Evolutionary conservation across 306 rosid genomes (phyloP).

Genomic region (Mimosa pudica): DNA sequence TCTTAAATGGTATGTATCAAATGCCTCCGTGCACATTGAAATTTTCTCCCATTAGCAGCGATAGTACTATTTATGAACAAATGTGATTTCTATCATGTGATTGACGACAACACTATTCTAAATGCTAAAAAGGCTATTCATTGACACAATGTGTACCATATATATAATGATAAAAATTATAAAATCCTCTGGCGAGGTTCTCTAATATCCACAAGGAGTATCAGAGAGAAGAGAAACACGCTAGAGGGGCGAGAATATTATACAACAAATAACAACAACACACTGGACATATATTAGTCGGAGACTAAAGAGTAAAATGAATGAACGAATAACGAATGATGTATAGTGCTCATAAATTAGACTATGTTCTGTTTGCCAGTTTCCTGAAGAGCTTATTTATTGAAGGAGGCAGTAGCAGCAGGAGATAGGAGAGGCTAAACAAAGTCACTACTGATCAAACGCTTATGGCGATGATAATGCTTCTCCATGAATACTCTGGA

Average conservation of each 20-base stretch:
- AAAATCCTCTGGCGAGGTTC: background rate
- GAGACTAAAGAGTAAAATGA: constrained; percentile 4
- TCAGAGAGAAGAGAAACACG: background rate
- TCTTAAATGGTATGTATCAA: background rate
- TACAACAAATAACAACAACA: background rate
- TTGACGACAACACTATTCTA: background rate
- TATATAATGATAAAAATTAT: background rate
- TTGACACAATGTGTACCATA: background rate
- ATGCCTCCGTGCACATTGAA: background rate
- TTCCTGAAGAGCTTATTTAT: too few species aligned
- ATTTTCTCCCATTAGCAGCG: background rate
- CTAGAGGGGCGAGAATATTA: background rate
- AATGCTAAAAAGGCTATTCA: background rate
- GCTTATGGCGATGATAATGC: constrained; percentile 84
- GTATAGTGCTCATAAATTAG: background rate
- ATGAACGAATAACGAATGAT: constrained; percentile 1
- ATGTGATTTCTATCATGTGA: background rate
- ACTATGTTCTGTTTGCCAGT: too few species aligned
- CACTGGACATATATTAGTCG: background rate
- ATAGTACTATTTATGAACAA: background rate
- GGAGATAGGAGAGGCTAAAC: constrained; percentile 42
- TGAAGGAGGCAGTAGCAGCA: too few species aligned
- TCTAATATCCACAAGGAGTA: background rate
- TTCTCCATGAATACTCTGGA: constrained; percentile 84
- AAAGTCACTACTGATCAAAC: constrained; percentile 76